Evolutionary conservation across 257 asterid genomes (phyloP).

Genomic region (Ehretia macrophylla): DNA sequence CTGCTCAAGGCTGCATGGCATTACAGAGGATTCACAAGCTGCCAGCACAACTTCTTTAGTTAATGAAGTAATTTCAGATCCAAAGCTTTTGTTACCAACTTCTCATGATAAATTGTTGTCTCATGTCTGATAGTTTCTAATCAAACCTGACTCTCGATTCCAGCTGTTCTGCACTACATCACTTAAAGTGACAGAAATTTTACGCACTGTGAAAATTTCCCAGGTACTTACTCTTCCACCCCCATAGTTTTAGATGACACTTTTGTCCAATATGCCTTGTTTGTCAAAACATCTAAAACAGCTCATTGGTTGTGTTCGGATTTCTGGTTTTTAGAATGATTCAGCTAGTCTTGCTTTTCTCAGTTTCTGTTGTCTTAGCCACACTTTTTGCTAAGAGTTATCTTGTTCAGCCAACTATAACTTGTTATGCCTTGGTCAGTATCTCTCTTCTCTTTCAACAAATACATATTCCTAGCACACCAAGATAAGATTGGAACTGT

Average conservation of each 20-base stretch:
- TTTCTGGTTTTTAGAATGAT: neutral
- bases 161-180: constrained; percentile 61
- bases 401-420: no score
- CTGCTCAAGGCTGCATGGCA: constrained; percentile 46
- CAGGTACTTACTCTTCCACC: constrained; percentile 48
- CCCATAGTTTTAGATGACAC: constrained; percentile 3
- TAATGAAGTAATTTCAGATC: constrained; percentile 55
- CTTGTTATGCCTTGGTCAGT: no score
- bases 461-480: no score
- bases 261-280: constrained; percentile 6
- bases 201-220: constrained; percentile 69
- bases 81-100: constrained; percentile 7
- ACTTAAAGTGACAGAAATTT: constrained; percentile 62
- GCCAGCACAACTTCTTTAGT: constrained; percentile 31
- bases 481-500: no score
- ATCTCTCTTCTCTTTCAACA: no score
- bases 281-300: no score
- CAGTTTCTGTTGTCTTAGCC: no score
- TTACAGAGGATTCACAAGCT: constrained; percentile 31
- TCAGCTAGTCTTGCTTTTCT: no score
- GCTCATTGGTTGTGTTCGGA: neutral
- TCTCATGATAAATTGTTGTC: neutral
- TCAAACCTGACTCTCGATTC: constrained; percentile 16
- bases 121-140: constrained; percentile 15
- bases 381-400: no score